Evolutionary conservation across 371 early-diverging fungal species (phyloP), one percentile per base, ranked within the genome.

Genomic region (Mucor lusitanicus): DNA sequence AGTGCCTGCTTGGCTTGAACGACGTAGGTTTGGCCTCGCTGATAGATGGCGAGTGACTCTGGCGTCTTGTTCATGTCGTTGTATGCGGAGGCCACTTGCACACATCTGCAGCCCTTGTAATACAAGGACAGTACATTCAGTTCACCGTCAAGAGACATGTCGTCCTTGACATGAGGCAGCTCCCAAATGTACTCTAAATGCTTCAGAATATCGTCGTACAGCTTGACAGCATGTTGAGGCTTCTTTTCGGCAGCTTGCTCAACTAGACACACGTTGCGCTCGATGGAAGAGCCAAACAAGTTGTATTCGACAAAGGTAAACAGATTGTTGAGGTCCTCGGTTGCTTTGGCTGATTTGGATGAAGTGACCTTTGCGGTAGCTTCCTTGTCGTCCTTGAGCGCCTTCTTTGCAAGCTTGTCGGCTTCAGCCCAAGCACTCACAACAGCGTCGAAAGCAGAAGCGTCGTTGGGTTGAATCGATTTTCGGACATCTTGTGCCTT

Each of bases 341-440:
- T 88, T 21, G 81, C 81, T 62, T 86, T 81, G 33, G 85, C 88
- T 6, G 89, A 88, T 74, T 89, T 90, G 8, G 91, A 90, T 0
- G 92, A 92, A 28, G 85, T 84, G 33, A 91, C 87, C 69, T 91
- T 90, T 23, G 89, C 87, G 1, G 85, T 81, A 0, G 91, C 90
- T 46, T 81, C 79, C 71, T 82, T 83, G 56, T 91, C 87, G 46
- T 91, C 90, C 67, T 87, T 87, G 19, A 92, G 56, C 25, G 87
- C 87, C 54, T 77, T 79, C 64, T 87, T 87, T 37, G 85, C 86
- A 21, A 85, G 50, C 59, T 85, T 87, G 57, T 89, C 86, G 0
- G 90, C 88, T 32, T 88, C 88, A 37, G 85, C 79, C 79, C 82
- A 88, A 6, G 40, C 65, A 19, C 40, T 56, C n/a, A 33, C 11